A percentile compares a stretch with the other conserved stretches of the same genome.
phyloP scores from a whole-genome alignment of 306 rosid genomes.

The Dalbergia oliveri region DNA sequence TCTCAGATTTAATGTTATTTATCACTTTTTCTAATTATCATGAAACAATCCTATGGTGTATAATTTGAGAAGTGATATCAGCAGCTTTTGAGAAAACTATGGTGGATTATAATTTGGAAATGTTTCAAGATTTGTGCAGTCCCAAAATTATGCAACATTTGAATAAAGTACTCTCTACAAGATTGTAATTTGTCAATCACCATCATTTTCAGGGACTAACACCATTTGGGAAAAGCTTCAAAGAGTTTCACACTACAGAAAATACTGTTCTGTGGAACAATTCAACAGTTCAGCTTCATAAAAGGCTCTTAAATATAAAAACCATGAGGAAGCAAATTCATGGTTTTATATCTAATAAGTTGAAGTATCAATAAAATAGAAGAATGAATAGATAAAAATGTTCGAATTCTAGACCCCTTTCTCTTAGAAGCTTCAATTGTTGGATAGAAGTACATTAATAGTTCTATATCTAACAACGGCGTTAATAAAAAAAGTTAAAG shows the following conservation, averaged over 20 bases:
- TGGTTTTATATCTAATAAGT: too few species aligned
- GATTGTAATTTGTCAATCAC: not conserved
- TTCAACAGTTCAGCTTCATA: constrained; percentile 9
- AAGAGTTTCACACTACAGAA: not conserved
- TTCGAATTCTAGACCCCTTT: too few species aligned
- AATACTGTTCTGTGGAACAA: constrained; percentile 21
- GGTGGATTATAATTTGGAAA: not conserved
- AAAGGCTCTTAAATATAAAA: not conserved
- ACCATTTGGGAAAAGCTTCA: constrained; percentile 7
- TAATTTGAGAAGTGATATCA: not conserved
- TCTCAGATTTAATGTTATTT: not conserved
- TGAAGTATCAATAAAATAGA: too few species aligned
- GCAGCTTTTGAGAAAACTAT: constrained; percentile 9
- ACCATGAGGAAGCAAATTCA: too few species aligned
- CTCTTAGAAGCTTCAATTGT: too few species aligned
- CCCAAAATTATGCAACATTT: not conserved
- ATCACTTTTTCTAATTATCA: not conserved
- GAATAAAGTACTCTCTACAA: constrained; percentile 16
- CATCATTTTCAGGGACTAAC: not conserved
- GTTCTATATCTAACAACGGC: too few species aligned
- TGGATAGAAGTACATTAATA: too few species aligned
- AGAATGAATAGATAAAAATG: too few species aligned
- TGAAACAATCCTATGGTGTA: not conserved
- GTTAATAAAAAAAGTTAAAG: not conserved
- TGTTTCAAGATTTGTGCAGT: constrained; percentile 4